Evolutionary conservation across 2,329 filamentous ascomycete species (phyloP), one percentile per base, ranked within the genome.

Genomic region (Colletotrichum lini): DNA sequence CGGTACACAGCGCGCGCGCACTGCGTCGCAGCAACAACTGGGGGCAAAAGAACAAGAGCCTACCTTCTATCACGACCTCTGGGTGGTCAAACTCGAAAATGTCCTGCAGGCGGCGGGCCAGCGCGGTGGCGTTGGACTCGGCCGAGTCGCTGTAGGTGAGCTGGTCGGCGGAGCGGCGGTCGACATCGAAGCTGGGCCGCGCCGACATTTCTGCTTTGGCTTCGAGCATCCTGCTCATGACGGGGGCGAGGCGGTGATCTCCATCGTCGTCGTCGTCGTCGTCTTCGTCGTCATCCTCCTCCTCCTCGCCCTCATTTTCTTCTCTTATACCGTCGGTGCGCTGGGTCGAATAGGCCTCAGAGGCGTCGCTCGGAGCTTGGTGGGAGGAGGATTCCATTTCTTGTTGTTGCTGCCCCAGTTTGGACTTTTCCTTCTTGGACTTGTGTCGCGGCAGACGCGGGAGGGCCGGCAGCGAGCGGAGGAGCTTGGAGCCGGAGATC

Each of bases 81-180:
- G 93, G 88, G 47, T 89, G 86, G 38, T 94, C 90, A 75, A 98
- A 96, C 60, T 92, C 89, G 78, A 97, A 98, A 73, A 97, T 97
- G 72, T 96, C 91, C 85, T 91, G 94, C 47, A 98, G 82, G 68
- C 91, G 89, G 68, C 87, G 89, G 1, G 93, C 91, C 62, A 98
- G 86, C 18, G 88, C 88, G 6, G 88, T 89, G 7, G 89, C 84
- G 1, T 84, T 82, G 4, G 77, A 73, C 7, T 83, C 82, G 40
- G 79, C 78, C 49, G 77, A 78, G 2, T 75, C 42, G 54, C 67
- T 80, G n/a, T 72, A 73, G 8, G 78, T 80, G 3, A 77, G 76
- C 15, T 75, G 79, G 56, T 86, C 82, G 60, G 80, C 83, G 56
- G 82, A 86, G 72, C 78, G 76, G 65, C 81, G 81, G 54, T 89